Percentiles rank a stretch among this genome's conserved stretches.
These are phyloP conservation scores for Simplicillium sp. DNA, from an alignment of 2,329 filamentous ascomycete species.

Conservation along the genomic window DNA sequence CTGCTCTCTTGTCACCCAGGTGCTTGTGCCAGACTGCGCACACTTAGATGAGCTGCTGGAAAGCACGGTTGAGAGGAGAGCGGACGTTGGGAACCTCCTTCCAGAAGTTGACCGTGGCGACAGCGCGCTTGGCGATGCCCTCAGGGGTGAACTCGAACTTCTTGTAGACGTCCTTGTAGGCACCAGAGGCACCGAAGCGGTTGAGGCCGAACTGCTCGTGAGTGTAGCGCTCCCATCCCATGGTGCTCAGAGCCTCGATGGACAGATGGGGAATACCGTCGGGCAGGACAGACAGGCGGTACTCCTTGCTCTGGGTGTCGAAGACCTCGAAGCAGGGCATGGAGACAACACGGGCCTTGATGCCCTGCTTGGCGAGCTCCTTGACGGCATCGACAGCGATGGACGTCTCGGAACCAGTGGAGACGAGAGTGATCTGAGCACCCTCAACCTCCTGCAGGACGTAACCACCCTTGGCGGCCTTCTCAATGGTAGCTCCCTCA, in stretches of 20 bases:
- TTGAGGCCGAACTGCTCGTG: constrained; percentile 99
- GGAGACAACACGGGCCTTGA: constrained; percentile 87
- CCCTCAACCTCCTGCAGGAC: constrained; percentile 75
- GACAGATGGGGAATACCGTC: constrained; percentile 89
- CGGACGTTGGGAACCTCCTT: constrained; percentile 85
- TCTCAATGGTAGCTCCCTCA: constrained; percentile 84
- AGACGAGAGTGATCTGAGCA: constrained; percentile 81
- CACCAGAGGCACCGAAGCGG: constrained; percentile 94
- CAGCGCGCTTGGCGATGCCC: constrained; percentile 89
- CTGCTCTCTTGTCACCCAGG: too few species aligned
- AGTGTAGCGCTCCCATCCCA: constrained; percentile 98
- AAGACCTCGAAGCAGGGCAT: constrained; percentile 97
- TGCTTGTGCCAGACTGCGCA: background rate
- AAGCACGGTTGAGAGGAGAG: constrained; percentile 93
- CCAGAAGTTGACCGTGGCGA: constrained; percentile 93
- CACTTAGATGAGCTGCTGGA: constrained; percentile 86
- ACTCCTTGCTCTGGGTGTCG: constrained; percentile 87
- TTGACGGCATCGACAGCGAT: constrained; percentile 91
- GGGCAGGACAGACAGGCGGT: constrained; percentile 84
- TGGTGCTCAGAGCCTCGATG: constrained; percentile 92
- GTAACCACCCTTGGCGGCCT: constrained; percentile 91
- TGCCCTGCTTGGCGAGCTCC: constrained; percentile 74
- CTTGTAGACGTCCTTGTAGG: constrained; percentile 98
- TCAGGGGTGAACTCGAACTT: constrained; percentile 99
- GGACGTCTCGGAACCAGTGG: constrained; percentile 91